A percentile compares a stretch with the other conserved stretches of the same genome.
These are phyloP conservation scores for Ascoidea rubescens DNA, from an alignment of 805 yeast genomes.

Conservation along the genomic window DNA sequence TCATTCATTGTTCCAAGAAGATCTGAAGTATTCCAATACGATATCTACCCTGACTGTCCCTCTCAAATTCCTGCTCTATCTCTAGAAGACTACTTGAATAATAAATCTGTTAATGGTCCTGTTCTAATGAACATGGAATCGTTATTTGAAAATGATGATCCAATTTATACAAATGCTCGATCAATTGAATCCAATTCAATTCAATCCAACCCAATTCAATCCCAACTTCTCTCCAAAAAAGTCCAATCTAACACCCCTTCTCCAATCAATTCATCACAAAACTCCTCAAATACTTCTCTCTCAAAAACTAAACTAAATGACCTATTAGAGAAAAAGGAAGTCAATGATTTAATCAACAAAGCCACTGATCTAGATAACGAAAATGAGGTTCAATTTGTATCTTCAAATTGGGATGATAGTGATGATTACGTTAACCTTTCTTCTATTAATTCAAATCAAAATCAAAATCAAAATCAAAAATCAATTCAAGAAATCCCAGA, in stretches of 20 bases:
- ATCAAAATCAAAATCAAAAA: conserved; percentile 11
- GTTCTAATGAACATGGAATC: conserved; percentile 62
- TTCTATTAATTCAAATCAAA: conserved; percentile 3
- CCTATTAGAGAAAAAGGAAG: conserved; percentile 32
- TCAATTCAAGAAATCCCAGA: conserved; percentile 3
- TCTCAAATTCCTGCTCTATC: conserved; percentile 64
- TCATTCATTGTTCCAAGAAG: conserved; percentile 91
- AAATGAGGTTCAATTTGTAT: conserved; percentile 14
- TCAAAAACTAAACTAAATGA: conserved; percentile 32
- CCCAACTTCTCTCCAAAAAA: conserved; percentile 1
- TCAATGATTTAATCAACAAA: conserved; percentile 31
- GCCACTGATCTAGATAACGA: conserved; percentile 29
- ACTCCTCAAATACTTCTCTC: conserved; percentile 2
- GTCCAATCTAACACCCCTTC: background rate
- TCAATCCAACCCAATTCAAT: conserved; percentile 9
- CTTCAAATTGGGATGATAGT: conserved; percentile 24
- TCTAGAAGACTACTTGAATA: conserved; percentile 69
- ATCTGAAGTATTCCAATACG: conserved; percentile 84
- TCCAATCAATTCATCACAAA: background rate
- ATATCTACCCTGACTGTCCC: conserved; percentile 86
- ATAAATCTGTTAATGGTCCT: conserved; percentile 77
- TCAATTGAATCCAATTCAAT: background rate
- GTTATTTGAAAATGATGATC: conserved; percentile 61
- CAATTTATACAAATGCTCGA: conserved; percentile 27
- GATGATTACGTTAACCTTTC: conserved; percentile 11